These are phyloP conservation scores for Chenopodium album DNA, from an alignment of 148 eudicot genomes.

Conservation along the genomic window DNA sequence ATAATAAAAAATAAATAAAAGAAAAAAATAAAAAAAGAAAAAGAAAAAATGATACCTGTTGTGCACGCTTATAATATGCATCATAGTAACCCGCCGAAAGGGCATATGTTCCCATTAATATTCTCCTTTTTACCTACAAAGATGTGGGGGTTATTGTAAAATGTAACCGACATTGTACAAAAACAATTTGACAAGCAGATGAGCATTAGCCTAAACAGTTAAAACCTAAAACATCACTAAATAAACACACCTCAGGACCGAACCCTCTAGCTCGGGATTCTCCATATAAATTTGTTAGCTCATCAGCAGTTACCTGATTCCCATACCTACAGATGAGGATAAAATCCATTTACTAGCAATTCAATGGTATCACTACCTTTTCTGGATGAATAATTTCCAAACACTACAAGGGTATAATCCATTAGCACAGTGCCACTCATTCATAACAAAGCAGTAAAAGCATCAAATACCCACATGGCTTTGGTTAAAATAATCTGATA, in stretches of 20 bases:
- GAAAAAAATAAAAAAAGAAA: no score
- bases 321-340: slow-evolving; percentile 61
- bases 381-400: not conserved
- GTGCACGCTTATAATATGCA: slow-evolving; percentile 99
- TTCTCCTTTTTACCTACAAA: slow-evolving; percentile 89
- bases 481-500: not conserved
- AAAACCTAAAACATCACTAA: not conserved
- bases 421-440: not conserved
- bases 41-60: slow-evolving; percentile 55
- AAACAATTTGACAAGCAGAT: not conserved
- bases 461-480: not conserved
- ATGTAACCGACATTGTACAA: not conserved
- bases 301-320: slow-evolving; percentile 75
- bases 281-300: slow-evolving; percentile 68
- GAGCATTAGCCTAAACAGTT: not conserved
- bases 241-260: slow-evolving; percentile 80
- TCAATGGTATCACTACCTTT: not conserved
- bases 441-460: not conserved
- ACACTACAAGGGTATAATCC: not conserved
- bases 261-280: slow-evolving; percentile 84
- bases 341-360: not conserved
- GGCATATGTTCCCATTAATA: slow-evolving; percentile 98
- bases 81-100: slow-evolving; percentile 99
- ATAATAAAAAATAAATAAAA: not conserved
- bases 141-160: not conserved